Base-by-base conservation (phyloP, 495 filamentous ascomycete genomes). In the Daldinia grandis region DNA sequence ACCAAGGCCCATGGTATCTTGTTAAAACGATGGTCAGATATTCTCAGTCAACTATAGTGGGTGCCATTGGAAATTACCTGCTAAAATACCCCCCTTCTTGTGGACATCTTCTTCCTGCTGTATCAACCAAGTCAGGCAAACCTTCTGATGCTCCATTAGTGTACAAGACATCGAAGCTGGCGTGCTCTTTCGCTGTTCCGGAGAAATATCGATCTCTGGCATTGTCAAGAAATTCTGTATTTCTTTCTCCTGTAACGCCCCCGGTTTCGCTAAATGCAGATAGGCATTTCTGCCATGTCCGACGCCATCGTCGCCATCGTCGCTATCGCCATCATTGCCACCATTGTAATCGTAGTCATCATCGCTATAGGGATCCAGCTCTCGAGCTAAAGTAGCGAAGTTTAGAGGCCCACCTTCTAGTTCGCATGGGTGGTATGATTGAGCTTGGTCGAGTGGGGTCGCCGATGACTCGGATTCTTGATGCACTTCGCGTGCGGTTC, bases 1-100 rank as follows among this genome's bases (percentile, higher is more conserved):
- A 21, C 95, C 95, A 9, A 99, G 84, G 10, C 95, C 95, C 95
- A 99, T 99, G 56, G 94, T 93, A 75, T 97, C 93, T 72, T 8
- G 10, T 57, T 21, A 33, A 42, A 31, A n/a, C 33, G 19, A 30
- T 2, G 4, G 51, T 72, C 21, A 68, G 65, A 24, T 44, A 50
- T 5, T 17, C 27, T 27, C 7, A 27, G 21, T 40, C 19, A 55
- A 61, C 27, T 1, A 4, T 21, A 6, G 21, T 7, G 28, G 27
- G 70, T 63, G 40, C 73, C 3, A 59, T 40, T 17, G 8, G 64
- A 21, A 53, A 38, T 51, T 72, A 68, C 70, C 75, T 64, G 91
- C 93, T 57, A 94, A 85, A 73, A 96, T 91, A 7, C 92, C 93
- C n/a, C 93, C 93, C 66, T 90, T 92, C 56, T 90, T 91, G 19